Conservation (phyloP, 2,329 filamentous ascomycete species). For the Chaetomiaceae sp. region DNA sequence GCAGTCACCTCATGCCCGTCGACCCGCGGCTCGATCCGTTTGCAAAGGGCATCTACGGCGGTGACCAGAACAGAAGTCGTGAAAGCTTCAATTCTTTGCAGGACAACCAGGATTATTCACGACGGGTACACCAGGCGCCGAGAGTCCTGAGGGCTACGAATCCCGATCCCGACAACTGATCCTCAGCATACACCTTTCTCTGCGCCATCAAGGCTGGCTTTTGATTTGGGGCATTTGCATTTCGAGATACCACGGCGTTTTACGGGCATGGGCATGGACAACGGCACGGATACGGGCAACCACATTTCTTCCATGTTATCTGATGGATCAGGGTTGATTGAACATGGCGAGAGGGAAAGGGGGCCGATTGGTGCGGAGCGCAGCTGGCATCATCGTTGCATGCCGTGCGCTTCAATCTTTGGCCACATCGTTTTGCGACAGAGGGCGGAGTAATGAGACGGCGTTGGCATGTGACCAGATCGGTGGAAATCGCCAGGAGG, state of each 20-base stretch:
- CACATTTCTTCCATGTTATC: too few species aligned
- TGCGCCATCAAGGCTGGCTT: background rate
- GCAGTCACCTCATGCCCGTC: slow-evolving; percentile 52
- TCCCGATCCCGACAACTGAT: slow-evolving; percentile 46
- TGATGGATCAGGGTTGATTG: too few species aligned
- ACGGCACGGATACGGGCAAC: too few species aligned
- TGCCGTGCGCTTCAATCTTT: too few species aligned
- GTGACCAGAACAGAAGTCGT: slow-evolving; percentile 51
- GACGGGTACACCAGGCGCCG: slow-evolving; percentile 48
- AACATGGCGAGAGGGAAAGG: too few species aligned
- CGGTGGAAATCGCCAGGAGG: too few species aligned
- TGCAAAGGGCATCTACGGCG: slow-evolving; percentile 50
- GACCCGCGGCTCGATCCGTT: slow-evolving; percentile 62
- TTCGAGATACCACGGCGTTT: background rate
- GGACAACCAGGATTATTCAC: slow-evolving; percentile 62
- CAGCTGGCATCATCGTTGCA: too few species aligned
- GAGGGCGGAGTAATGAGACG: too few species aligned
- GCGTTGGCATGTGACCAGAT: too few species aligned
- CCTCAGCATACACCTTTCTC: background rate
- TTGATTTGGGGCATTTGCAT: background rate
- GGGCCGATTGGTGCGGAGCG: too few species aligned
- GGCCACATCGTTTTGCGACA: too few species aligned
- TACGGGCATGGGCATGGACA: background rate
- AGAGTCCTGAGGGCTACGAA: slow-evolving; percentile 59
- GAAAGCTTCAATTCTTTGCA: slow-evolving; percentile 60